Base-by-base conservation (phyloP, 371 early-diverging fungal species). In the Synchytrium microbalum region DNA sequence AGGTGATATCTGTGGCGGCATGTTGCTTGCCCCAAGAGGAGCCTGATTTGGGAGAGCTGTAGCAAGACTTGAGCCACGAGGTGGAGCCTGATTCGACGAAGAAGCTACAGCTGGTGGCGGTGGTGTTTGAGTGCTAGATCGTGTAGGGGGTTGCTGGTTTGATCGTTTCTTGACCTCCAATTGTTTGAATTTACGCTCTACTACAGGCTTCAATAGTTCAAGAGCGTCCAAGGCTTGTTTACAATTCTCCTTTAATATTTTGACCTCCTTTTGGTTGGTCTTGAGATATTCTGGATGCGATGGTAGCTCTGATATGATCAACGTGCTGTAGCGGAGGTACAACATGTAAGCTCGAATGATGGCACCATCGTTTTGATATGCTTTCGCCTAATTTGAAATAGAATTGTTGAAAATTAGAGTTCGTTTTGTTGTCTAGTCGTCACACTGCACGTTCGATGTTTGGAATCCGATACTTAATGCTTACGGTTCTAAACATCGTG, bases 211-310 rank as follows among this genome's bases (percentile, higher is more conserved):
- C 60, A 82, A 70, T 16, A 60, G 29, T 54, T 80, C 83, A 51
- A 83, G 61, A 1, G 70, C 71, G 38, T 80, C 78, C 33, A 82
- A 57, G 0, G 80, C 82, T 51, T 79, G 76, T 8, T 72, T 30
- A 27, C 77, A 79, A 63, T 80, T 76, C 83, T 56, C 24, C 32
- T 24, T 27, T 14, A 14, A 51, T 23, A 14, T 51, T 23, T 51
- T 51, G 14, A 51, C 14, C 23, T 14, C 14, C 23, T 51, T 23
- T 14, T 51, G 23, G 51, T 51, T 51, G 14, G 14, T 51, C 23
- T 51, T 51, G 51, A 14, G 14, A 51, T 51, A 51, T 14, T 51
- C 51, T 14, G 51, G 51, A 51, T 51, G 51, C 14, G 51, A 14
- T 14, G 51, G 51, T 23, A 51, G 51, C 14, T 51, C 23, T 14